phyloP scores from a whole-genome alignment of 352 stramenopile genomes.

The Pythium sukuiense region DNA sequence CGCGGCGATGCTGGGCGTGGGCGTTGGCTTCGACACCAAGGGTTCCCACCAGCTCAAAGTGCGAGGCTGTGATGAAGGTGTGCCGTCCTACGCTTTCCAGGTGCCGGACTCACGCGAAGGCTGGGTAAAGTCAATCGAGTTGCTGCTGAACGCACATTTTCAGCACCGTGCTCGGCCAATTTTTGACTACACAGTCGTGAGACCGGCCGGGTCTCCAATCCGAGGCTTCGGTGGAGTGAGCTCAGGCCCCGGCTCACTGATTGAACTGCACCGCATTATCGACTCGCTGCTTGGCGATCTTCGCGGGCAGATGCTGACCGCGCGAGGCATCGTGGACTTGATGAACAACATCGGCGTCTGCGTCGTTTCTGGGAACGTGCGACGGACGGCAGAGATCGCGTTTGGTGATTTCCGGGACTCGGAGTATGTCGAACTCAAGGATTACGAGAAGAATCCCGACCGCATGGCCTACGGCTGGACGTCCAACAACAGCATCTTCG shows the following conservation, averaged over 20 bases:
- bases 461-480: slow-evolving; percentile 90
- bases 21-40: slow-evolving; percentile 93
- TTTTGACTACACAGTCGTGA: slow-evolving; percentile 88
- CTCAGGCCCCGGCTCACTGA: slow-evolving; percentile 76
- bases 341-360: slow-evolving; percentile 92
- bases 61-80: slow-evolving; percentile 28
- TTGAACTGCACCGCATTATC: slow-evolving; percentile 69
- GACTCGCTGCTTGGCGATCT: slow-evolving; percentile 52
- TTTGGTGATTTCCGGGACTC: slow-evolving; percentile 87
- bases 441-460: slow-evolving; percentile 90
- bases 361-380: slow-evolving; percentile 92
- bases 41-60: slow-evolving; percentile 68
- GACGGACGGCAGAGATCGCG: slow-evolving; percentile 92
- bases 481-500: slow-evolving; percentile 95
- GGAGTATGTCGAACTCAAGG: slow-evolving; percentile 92
- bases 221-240: slow-evolving; percentile 90
- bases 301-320: slow-evolving; percentile 52
- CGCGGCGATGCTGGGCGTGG: slow-evolving; percentile 92
- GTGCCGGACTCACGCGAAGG: slow-evolving; percentile 72
- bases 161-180: slow-evolving; percentile 31
- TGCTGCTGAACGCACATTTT: slow-evolving; percentile 88
- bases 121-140: slow-evolving; percentile 87
- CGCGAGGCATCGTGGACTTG: slow-evolving; percentile 89
- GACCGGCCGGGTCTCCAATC: slow-evolving; percentile 82
- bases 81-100: slow-evolving; percentile 28